These are phyloP conservation scores for Hypholoma sublateritium DNA, from an alignment of 768 basidiomycete genomes.

Conservation along the genomic window DNA sequence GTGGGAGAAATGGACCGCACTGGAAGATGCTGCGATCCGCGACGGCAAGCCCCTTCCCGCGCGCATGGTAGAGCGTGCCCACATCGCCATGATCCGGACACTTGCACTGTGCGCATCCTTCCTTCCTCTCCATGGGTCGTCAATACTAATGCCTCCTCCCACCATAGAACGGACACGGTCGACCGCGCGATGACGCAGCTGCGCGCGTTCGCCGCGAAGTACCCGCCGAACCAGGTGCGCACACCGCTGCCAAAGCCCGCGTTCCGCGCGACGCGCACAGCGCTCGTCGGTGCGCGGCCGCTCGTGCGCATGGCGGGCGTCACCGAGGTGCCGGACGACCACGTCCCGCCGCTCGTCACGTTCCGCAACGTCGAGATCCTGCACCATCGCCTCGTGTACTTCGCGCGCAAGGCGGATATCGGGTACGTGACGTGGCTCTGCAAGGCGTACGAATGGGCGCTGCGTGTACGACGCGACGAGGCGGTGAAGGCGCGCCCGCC, in stretches of 20 bases:
- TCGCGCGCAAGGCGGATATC: constrained; percentile 45
- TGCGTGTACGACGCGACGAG: constrained; percentile 60
- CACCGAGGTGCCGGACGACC: constrained; percentile 66
- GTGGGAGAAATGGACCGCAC: constrained; percentile 62
- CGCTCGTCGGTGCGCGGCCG: constrained; percentile 55
- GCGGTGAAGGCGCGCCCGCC: constrained; percentile 31
- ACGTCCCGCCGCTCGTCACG: constrained; percentile 75
- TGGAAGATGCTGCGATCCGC: constrained; percentile 40
- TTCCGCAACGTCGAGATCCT: constrained; percentile 79
- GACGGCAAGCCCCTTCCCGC: constrained; percentile 30
- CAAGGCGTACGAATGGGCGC: constrained; percentile 69
- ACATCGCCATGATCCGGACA: constrained; percentile 67
- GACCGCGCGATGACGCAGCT: constrained; percentile 57
- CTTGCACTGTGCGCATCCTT: constrained; percentile 51
- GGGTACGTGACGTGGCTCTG: constrained; percentile 72
- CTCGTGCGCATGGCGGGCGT: constrained; percentile 68
- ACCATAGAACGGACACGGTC: constrained; percentile 44
- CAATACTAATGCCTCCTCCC: constrained; percentile 4
- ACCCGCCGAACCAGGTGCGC: constrained; percentile 58
- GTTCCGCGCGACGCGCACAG: constrained; percentile 58
- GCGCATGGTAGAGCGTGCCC: constrained; percentile 66
- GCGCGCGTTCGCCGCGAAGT: constrained; percentile 58
- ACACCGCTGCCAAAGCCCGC: constrained; percentile 40
- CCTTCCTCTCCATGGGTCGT: not conserved
- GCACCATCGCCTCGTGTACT: constrained; percentile 66